Percentiles rank a stretch among this genome's conserved stretches.
These are phyloP conservation scores for Rhodotorula sp. DNA, from an alignment of 1,284 basidiomycete species.

Conservation along the genomic window DNA sequence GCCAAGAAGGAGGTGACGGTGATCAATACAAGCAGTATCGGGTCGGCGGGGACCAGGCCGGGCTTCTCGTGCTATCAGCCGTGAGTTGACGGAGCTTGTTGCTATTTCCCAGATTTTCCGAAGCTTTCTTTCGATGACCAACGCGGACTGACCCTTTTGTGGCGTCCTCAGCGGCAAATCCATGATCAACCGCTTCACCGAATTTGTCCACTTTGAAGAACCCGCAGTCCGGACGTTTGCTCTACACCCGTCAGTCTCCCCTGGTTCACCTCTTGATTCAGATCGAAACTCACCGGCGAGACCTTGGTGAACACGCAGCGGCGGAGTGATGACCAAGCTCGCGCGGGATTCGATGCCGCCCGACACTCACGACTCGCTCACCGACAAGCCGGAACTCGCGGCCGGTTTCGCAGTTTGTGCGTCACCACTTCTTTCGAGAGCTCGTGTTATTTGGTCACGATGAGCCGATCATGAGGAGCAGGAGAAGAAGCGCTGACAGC, in stretches of 20 bases:
- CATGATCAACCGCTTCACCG: slow-evolving; percentile 21
- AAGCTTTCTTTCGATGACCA: too few relatives aligned
- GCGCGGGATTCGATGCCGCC: slow-evolving; percentile 13
- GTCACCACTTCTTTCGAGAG: background rate
- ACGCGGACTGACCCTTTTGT: too few relatives aligned
- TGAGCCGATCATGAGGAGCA: too few relatives aligned
- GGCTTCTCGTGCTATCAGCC: slow-evolving; percentile 21
- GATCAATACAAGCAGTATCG: slow-evolving; percentile 21
- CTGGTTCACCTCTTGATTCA: too few relatives aligned
- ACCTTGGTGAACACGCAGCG: too few relatives aligned
- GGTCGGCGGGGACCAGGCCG: slow-evolving; percentile 5
- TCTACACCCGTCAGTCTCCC: slow-evolving; percentile 16
- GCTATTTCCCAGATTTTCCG: too few relatives aligned
- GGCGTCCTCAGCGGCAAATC: background rate
- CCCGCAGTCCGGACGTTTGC: slow-evolving; percentile 15
- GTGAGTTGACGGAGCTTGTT: too few relatives aligned
- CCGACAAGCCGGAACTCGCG: slow-evolving; percentile 7
- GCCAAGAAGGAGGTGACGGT: slow-evolving; percentile 2
- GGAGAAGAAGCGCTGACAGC: background rate
- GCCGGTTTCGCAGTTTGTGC: slow-evolving; percentile 9
- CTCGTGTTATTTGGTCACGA: background rate
- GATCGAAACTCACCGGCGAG: too few relatives aligned
- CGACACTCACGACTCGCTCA: slow-evolving; percentile 7
- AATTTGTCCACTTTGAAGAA: slow-evolving; percentile 28
- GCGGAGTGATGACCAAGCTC: slow-evolving; percentile 24